Base-by-base conservation (phyloP, 2,329 filamentous ascomycete genomes). In the Colletotrichum paranaense region DNA sequence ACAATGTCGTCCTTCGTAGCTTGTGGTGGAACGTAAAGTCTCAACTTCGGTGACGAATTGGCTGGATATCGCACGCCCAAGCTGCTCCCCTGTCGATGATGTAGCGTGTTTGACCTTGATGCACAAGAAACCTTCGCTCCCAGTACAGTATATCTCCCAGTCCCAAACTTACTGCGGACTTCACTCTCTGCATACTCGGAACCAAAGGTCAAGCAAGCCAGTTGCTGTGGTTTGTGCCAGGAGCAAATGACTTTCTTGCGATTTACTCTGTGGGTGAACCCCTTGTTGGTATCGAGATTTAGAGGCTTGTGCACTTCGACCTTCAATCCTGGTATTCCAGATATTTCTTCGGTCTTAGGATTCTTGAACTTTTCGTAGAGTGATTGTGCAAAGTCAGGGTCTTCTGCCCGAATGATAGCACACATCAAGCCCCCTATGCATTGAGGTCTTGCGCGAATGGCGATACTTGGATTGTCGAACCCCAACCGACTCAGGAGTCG, bases 241-340 rank as follows among this genome's bases (percentile, higher is more conserved):
- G 82, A 84, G 35, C 78, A 79, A 35, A 79, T 77, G 0, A 85
- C 77, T 55, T 81, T 80, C 59, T 77, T 81, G 55, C 78, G 80
- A 22, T 84, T 81, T 0, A 84, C 78, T 0, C 78, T 78, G 4
- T 78, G 77, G n/a, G 78, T 74, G 46, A 73, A 79, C 1, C 75
- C 78, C 0, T 69, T 64, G 7, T 78, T 76, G 58, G 78, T 72
- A 0, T 76, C 57, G 5, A 67, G 62, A 32, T 75, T 74, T 11
- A 72, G 56, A 5, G 74, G 46, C 1, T 75, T 74, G 6, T 67
- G 53, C 5, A 68, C 30, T 35, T 52, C 26, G 2, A 30, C 19
- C 8, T 26, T n/a, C 12, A 9, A n/a, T 3, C 46, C 24, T 32
- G 53, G 26, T 12, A 60, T 28, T 16, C 16, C 8, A 5, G 28